Evolutionary conservation across 257 asterid species (phyloP), one percentile per base, ranked within the genome.

Genomic region (Scutellaria barbata): DNA sequence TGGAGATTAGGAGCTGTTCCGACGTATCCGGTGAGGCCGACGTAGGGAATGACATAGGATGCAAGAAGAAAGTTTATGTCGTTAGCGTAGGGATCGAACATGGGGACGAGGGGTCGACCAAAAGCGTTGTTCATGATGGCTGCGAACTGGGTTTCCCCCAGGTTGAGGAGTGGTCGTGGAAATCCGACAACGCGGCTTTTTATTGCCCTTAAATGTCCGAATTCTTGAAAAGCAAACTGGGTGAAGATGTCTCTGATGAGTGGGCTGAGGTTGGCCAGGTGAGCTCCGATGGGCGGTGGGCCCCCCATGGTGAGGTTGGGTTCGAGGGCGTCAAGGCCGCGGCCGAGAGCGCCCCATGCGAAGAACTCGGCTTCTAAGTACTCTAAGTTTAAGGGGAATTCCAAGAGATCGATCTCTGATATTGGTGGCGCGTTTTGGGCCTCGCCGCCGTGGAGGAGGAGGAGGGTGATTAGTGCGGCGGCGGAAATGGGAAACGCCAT

Each of bases 21-120:
- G 0, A 94, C 98, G 8, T 91, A 94, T 8, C 97, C 98, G 0
- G 96, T 94, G 80, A 91, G 96, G 62, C 98, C 97, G 50, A 91
- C 88, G 54, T 87, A 93, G 35, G 97, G 96, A 10, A 94, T 70
- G 5, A 94, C 60, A 62, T 89, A 94, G 3, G 89, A 85, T 1
- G 99, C 98, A 47, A 94, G 74, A 16, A 94, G 96, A 59, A 82
- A 91, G 61, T 91, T 89, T 17, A 91, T 68, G 64, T 86, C 96
- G 61, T 82, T 80, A 4, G 92, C 96, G 53, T 91, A 91, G 9
- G 98, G 98, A 84, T 91, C 87, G 37, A 94, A 94, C 7, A 89
- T 84, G 33, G 99, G 99, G 3, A 2, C 0, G 16, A 94, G 68
- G 0, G 76, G 77, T 37, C 58, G 17, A 5, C 82, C 92, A 5